Percentiles rank a stretch among this genome's conserved stretches.
Conservation (phyloP, 306 rosid species). For the Hippophae gyantsensis region DNA sequence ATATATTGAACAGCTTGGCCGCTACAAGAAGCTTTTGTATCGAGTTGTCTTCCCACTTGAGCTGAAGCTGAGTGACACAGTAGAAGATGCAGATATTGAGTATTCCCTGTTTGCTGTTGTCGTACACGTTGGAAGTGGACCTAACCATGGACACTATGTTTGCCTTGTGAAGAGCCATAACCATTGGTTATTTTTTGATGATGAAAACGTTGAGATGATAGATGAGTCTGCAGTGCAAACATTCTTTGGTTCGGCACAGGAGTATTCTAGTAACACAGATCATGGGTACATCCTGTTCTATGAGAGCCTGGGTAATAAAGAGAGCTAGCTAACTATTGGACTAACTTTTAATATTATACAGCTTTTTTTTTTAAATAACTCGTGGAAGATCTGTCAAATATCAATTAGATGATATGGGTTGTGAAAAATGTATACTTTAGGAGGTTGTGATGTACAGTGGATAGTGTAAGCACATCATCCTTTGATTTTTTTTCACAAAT, state of each 20-base stretch:
- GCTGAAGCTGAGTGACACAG: constrained; percentile 88
- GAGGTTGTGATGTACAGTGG: constrained; percentile 71
- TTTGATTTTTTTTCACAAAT: constrained; percentile 21
- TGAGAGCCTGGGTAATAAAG: constrained; percentile 57
- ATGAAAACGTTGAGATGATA: constrained; percentile 95
- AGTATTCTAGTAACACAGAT: constrained; percentile 89
- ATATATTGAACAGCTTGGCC: constrained; percentile 94
- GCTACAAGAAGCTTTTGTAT: constrained; percentile 88
- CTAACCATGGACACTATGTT: constrained; percentile 97
- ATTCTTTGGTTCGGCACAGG: constrained; percentile 98
- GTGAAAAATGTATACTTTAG: constrained; percentile 59
- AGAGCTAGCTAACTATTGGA: constrained; percentile 39
- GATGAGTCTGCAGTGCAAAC: constrained; percentile 98
- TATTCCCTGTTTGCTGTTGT: constrained; percentile 95
- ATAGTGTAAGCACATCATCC: constrained; percentile 46
- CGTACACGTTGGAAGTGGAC: constrained; percentile 94
- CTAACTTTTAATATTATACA: constrained; percentile 25
- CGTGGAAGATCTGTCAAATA: constrained; percentile 55
- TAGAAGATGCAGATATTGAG: constrained; percentile 79
- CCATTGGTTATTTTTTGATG: constrained; percentile 98
- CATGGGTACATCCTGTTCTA: constrained; percentile 97
- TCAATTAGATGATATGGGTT: constrained; percentile 46
- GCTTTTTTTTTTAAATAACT: constrained; percentile 29
- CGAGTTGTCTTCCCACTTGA: constrained; percentile 94
- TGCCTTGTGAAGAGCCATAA: constrained; percentile 99